These are phyloP conservation scores for Xylariaceae sp. DNA, from an alignment of 2,329 filamentous ascomycete genomes.

Conservation along the genomic window DNA sequence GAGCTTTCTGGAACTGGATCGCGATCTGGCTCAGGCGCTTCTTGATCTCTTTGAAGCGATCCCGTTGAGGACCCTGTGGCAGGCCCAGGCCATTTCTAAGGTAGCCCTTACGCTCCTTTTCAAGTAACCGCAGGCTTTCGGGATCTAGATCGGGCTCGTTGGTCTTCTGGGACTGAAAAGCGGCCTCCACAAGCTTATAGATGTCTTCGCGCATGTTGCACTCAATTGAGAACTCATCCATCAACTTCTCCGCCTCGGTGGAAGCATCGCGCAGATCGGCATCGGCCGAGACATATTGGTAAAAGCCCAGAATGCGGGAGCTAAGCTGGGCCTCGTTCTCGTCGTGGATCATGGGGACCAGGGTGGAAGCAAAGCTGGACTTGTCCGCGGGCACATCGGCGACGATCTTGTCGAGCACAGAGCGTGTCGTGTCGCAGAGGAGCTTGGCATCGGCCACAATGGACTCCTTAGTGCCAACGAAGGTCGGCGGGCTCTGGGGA, in stretches of 20 bases:
- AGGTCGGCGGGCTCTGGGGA: conserved; percentile 71
- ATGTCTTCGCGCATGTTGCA: conserved; percentile 77
- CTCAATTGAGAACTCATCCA: conserved; percentile 74
- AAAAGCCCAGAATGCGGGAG: conserved; percentile 68
- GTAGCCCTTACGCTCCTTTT: conserved; percentile 73
- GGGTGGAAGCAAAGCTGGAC: conserved; percentile 50
- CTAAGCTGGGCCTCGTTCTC: conserved; percentile 60
- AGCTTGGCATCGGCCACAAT: conserved; percentile 63
- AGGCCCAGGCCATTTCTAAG: conserved; percentile 71
- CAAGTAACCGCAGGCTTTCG: conserved; percentile 66
- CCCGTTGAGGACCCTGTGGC: conserved; percentile 62
- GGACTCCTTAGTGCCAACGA: conserved; percentile 66
- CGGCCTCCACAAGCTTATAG: conserved; percentile 60
- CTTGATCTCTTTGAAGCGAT: conserved; percentile 83
- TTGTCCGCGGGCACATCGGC: conserved; percentile 50
- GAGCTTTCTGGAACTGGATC: conserved; percentile 72
- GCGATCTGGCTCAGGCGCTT: conserved; percentile 68
- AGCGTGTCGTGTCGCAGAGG: conserved; percentile 58
- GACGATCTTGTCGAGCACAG: conserved; percentile 62
- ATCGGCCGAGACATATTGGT: conserved; percentile 70
- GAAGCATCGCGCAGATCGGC: conserved; percentile 67
- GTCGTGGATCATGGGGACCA: conserved; percentile 65
- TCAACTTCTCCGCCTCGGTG: conserved; percentile 67
- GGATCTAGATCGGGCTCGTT: conserved; percentile 54
- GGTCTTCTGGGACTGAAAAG: conserved; percentile 51